phyloP scores from a whole-genome alignment of 2,329 filamentous ascomycete species.

The Nothophaeocryptopus gaeumannii region DNA sequence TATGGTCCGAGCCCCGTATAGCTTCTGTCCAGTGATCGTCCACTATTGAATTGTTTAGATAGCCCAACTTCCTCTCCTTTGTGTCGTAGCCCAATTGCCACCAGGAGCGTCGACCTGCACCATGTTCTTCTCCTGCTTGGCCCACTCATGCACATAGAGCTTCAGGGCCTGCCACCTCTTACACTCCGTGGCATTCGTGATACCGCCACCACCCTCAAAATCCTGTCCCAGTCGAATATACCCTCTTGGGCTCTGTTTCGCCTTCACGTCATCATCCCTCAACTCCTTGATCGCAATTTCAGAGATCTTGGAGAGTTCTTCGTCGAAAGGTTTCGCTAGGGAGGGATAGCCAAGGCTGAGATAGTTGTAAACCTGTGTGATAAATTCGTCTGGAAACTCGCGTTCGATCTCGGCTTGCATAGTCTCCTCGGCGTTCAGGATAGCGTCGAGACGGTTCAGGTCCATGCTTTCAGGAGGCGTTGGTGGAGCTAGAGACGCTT shows the following conservation, averaged over 20 bases:
- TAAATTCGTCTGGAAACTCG: slow-evolving; percentile 79
- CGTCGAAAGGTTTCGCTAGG: slow-evolving; percentile 77
- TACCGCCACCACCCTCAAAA: slow-evolving; percentile 45
- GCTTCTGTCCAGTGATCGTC: too few species aligned
- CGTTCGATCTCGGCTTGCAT: slow-evolving; percentile 43
- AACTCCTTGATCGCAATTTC: slow-evolving; percentile 67
- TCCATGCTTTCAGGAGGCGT: slow-evolving; percentile 28
- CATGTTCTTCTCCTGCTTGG: slow-evolving; percentile 76
- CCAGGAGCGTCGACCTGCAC: slow-evolving; percentile 33
- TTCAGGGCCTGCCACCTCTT: slow-evolving; percentile 80
- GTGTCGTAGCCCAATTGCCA: slow-evolving; percentile 43
- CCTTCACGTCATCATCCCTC: slow-evolving; percentile 64
- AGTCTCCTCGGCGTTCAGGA: slow-evolving; percentile 45
- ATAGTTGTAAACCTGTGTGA: slow-evolving; percentile 97
- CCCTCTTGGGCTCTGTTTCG: slow-evolving; percentile 59
- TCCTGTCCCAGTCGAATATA: slow-evolving; percentile 62
- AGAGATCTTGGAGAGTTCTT: slow-evolving; percentile 79
- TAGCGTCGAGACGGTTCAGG: slow-evolving; percentile 37
- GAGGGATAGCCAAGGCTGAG: slow-evolving; percentile 88
- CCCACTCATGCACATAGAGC: slow-evolving; percentile 85
- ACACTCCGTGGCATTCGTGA: slow-evolving; percentile 52
- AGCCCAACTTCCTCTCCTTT: slow-evolving; percentile 51
- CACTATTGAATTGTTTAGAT: slow-evolving; percentile 17
- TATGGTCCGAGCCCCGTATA: too few species aligned
- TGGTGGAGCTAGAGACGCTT: slow-evolving; percentile 21